Evolutionary conservation across 225 moss, liverwort and hornwort genomes (phyloP).

Genomic region (Physcomitrellopsis africana): DNA sequence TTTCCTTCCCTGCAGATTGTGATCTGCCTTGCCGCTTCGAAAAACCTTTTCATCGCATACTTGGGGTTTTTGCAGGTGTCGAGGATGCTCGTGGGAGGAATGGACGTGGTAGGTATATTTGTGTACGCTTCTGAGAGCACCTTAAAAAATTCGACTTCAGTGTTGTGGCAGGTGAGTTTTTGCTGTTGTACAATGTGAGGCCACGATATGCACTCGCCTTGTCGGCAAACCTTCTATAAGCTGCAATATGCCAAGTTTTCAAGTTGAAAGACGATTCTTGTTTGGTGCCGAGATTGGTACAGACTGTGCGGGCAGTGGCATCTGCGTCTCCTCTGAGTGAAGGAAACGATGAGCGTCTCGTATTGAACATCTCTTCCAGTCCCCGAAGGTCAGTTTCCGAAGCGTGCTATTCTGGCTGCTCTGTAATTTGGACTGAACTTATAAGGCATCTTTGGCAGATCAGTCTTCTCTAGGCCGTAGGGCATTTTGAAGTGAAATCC

Average conservation of each 20-base stretch:
- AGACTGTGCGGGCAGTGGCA: slow-evolving; percentile 90
- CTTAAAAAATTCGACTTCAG: slow-evolving; percentile 52
- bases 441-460: background rate
- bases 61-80: slow-evolving; percentile 56
- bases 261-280: slow-evolving; percentile 17
- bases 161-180: slow-evolving; percentile 55
- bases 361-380: slow-evolving; percentile 87
- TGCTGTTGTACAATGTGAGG: slow-evolving; percentile 6
- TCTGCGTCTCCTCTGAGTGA: slow-evolving; percentile 51
- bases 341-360: slow-evolving; percentile 64
- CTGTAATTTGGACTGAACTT: background rate
- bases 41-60: background rate
- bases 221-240: background rate
- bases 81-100: slow-evolving; percentile 94
- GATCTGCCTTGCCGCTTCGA: background rate
- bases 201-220: background rate
- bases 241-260: background rate
- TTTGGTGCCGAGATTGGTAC: slow-evolving; percentile 35
- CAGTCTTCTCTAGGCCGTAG: background rate
- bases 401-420: background rate
- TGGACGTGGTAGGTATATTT: slow-evolving; percentile 84
- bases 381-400: slow-evolving; percentile 69
- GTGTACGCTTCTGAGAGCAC: slow-evolving; percentile 53
- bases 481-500: slow-evolving; percentile 14
- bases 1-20: background rate